Percentiles rank a stretch among this genome's conserved stretches.
Evolutionary conservation across 1,139 yeast genomes (phyloP).

Genomic region (Scheffersomyces illinoinensis): DNA sequence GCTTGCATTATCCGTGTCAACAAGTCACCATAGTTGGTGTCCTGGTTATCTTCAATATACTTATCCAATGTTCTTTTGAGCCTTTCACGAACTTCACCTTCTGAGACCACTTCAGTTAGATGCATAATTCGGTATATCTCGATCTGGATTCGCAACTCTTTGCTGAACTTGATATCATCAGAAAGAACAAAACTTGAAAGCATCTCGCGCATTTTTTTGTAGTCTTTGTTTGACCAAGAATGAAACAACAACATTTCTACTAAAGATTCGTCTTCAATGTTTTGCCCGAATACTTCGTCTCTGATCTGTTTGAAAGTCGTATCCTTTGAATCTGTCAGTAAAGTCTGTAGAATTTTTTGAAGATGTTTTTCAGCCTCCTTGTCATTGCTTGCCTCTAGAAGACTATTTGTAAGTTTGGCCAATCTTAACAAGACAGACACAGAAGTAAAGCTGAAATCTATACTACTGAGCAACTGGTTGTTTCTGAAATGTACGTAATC

Average conservation of each 20-base stretch:
- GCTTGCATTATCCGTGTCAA: slow-evolving; percentile 21
- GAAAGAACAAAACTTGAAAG: slow-evolving; percentile 18
- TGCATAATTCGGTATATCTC: slow-evolving; percentile 10
- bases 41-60: background rate
- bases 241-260: slow-evolving; percentile 19
- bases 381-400: slow-evolving; percentile 19
- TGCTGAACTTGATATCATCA: slow-evolving; percentile 26
- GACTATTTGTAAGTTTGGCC: slow-evolving; percentile 25
- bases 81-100: slow-evolving; percentile 9
- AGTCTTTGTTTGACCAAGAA: slow-evolving; percentile 12
- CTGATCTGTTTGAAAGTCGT: slow-evolving; percentile 12
- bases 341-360: slow-evolving; percentile 1
- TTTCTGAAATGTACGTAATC: slow-evolving; percentile 10
- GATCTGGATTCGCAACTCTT: slow-evolving; percentile 22
- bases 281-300: slow-evolving; percentile 19
- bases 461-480: slow-evolving; percentile 8
- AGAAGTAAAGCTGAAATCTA: slow-evolving; percentile 9
- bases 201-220: slow-evolving; percentile 6
- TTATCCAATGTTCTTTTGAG: slow-evolving; percentile 6
- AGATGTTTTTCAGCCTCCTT: slow-evolving; percentile 5
- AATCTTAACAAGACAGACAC: slow-evolving; percentile 15
- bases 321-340: slow-evolving; percentile 8
- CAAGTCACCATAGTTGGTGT: slow-evolving; percentile 10
- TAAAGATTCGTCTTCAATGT: slow-evolving; percentile 26
- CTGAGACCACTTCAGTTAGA: slow-evolving; percentile 2